Base-by-base conservation (phyloP, 1,284 basidiomycete species). In the Cutaneotrichosporon cavernicola region DNA sequence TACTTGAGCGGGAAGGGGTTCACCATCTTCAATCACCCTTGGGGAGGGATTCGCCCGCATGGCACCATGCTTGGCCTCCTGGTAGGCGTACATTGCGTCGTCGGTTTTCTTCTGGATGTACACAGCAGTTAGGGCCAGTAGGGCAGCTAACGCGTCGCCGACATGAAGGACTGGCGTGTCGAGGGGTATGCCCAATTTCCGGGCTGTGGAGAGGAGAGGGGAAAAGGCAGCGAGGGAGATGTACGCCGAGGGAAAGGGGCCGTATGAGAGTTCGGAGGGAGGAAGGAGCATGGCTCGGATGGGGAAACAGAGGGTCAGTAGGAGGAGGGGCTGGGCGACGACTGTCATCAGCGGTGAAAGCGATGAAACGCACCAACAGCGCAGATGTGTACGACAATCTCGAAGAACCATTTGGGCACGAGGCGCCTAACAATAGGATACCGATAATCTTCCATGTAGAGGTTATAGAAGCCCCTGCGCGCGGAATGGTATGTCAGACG, bases 21-120 rank as follows among this genome's bases (percentile, higher is more conserved):
- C 50, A 21, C 58, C 58, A 7, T 14, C 31, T 7, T 47, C 56
- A 30, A 14, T 31, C 5, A 14, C 21, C 13, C 30, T 9, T 22
- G 22, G 49, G 11, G 22, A 1, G 22, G n/a, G 47, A n/a, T 26
- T 50, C 21, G 26, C 50, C 21, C 30, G 47, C 78, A 83, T 62
- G 18, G 64, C 63, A 50, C 71, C 73, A 65, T 87, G 86, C 81
- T 98, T 97, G 81, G 87, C 91, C 8, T 86, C 86, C 74, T 86
- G 85, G 74, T 86, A 97, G 4, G 87, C 86, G 79, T 87, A 94
- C 75, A 97, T 95, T 75, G 95, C 91, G 72, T 95, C 92, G 78
- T 98, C 95, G 5, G 92, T 86, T 1, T 85, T 86, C 79, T 91
- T 92, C 76, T 97, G 92, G 55, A 87, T 69, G 4, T 81, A 82